These are phyloP conservation scores for Talaromyces wortmannii DNA, from an alignment of 495 filamentous ascomycete genomes.

Conservation along the genomic window DNA sequence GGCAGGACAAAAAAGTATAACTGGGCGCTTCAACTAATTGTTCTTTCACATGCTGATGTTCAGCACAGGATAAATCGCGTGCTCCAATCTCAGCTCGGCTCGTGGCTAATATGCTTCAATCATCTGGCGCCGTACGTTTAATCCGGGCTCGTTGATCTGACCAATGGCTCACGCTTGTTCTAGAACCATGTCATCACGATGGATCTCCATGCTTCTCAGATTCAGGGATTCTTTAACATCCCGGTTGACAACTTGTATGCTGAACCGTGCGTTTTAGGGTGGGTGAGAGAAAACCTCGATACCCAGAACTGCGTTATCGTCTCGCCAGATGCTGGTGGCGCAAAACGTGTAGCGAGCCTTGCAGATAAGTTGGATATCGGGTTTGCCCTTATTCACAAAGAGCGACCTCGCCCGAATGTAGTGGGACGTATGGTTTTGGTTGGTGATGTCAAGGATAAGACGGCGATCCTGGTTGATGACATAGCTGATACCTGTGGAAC, in stretches of 20 bases:
- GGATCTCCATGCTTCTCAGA: conserved; percentile 85
- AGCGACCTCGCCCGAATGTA: conserved; percentile 65
- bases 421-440: conserved; percentile 90
- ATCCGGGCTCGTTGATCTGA: neutral
- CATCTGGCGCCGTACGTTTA: conserved; percentile 46
- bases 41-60: neutral
- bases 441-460: conserved; percentile 61
- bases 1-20: conserved; percentile 40
- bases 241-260: conserved; percentile 80
- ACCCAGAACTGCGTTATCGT: conserved; percentile 74
- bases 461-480: conserved; percentile 76
- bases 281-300: conserved; percentile 67
- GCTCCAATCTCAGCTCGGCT: conserved; percentile 23
- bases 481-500: conserved; percentile 82
- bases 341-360: conserved; percentile 78
- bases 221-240: conserved; percentile 88
- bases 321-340: conserved; percentile 80
- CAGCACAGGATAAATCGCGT: conserved; percentile 1
- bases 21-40: neutral
- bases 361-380: conserved; percentile 73
- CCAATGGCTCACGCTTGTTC: neutral
- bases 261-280: conserved; percentile 63
- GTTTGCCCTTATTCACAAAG: conserved; percentile 88
- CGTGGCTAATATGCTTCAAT: conserved; percentile 27
- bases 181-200: conserved; percentile 82